Base-by-base conservation (phyloP, 768 basidiomycete species). In the Psilocybe cubensis region DNA sequence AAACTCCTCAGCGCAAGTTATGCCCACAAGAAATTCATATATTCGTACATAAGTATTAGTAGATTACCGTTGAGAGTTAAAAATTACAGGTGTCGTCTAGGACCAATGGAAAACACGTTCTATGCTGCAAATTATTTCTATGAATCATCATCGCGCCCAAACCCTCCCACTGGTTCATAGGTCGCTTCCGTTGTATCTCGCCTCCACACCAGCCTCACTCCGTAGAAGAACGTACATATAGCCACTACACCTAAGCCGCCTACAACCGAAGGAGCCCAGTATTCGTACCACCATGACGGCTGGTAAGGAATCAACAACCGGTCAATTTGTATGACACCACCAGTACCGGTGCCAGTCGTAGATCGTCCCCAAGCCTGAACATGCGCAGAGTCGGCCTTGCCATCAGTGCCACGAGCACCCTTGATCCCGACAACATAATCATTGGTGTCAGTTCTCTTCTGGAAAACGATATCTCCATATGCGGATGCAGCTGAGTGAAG, bases 281-380 rank as follows among this genome's bases (percentile, higher is more conserved):
- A 94, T 65, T 84, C 77, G 33, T 83, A 76, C 85, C 89, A 94
- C 92, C 92, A 93, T 3, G 87, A 80, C 3, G 96, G 94, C 56
- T 87, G 76, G 70, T 94, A 98, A 29, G 97, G 97, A 21, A 87
- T 67, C 52, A 99, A 75, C 11, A 98, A 78, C 40, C 80, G 79
- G 75, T 97, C 92, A 57, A 98, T 90, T 72, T 89, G 83, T 57
- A 98, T 82, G 35, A 98, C 93, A 3, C 96, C 96, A 0, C 96
- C 96, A 0, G 83, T 86, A 31, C 89, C 86, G 11, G 79, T 77
- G 10, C 83, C 84, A 7, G 84, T 85, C 28, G 91, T 91, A 43
- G 89, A 86, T 43, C 91, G 86, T 38, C 91, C 92, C 87, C 88
- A 91, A 44, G 83, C 78, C 24, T 87, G 68, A 18, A 91, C 85